Evolutionary conservation across 2,329 filamentous ascomycete species (phyloP), one percentile per base, ranked within the genome.

Genomic region (Rosellinia necatrix): DNA sequence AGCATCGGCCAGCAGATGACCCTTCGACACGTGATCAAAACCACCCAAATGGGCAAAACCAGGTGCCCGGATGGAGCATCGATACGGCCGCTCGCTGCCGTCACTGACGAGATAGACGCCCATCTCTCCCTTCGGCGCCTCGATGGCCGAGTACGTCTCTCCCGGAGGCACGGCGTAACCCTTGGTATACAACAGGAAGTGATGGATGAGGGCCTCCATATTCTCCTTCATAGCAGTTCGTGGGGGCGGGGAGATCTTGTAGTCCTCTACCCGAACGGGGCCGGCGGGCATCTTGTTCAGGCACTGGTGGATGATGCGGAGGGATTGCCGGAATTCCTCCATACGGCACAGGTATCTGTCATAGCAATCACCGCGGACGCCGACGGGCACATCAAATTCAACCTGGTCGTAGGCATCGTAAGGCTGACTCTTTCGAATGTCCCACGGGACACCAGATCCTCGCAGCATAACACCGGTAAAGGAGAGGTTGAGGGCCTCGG

Each of bases 101-200:
- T 99, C 94, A 72, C 90, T 96, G 70, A 99, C 94, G 48, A 99
- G 79, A 74, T 89, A 99, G 40, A 99, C 94, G 74, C 89, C 94
- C 94, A 99, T 99, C 81, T 99, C 94, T 69, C 94, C 94, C 88
- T 99, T 99, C 59, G 94, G 94, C n/a, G 96, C 94, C 81, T 99
- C 94, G 64, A 99, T 99, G 60, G 89, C 93, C 42, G 89, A 92
- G 82, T 99, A 99, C 5, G 94, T 99, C 82, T 99, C 94, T 61
- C 94, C 96, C 6, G 96, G 94, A 38, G 94, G 94, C 3, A 99
- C 94, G 40, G 91, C 85, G 77, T 99, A 99, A 57, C 94, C 94
- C 84, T 99, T 99, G 75, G 92, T 97, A 81, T 93, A 99, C 50
- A 99, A 87, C 64, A 99, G 79, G 84, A 99, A 99, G 81, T 99